Evolutionary conservation across 1,139 yeast species (phyloP).

Genomic region (Diutina neorugosa): DNA sequence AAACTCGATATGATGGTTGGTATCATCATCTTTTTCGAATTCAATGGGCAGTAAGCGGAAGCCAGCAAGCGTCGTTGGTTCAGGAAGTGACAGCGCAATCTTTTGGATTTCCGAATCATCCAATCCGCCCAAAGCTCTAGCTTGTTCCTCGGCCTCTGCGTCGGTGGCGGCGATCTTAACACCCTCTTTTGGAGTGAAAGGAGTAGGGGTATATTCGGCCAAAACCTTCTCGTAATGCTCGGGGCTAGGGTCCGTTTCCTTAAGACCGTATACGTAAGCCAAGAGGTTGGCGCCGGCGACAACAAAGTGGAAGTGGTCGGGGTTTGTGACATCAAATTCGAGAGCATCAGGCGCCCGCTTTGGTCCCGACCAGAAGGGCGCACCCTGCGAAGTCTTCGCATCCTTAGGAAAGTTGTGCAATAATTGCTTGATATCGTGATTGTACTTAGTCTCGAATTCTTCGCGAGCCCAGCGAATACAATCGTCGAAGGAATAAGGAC

Average conservation of each 20-base stretch:
- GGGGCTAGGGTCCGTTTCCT: constrained; percentile 32
- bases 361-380: constrained; percentile 96
- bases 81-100: constrained; percentile 71
- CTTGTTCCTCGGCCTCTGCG: constrained; percentile 75
- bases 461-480: constrained; percentile 92
- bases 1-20: constrained; percentile 92
- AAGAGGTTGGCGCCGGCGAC: constrained; percentile 85
- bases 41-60: constrained; percentile 79
- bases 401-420: constrained; percentile 90
- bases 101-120: constrained; percentile 46
- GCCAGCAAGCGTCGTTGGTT: constrained; percentile 82
- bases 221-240: constrained; percentile 40
- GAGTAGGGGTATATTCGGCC: constrained; percentile 26
- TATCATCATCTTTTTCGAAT: constrained; percentile 94
- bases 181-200: constrained; percentile 63
- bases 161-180: constrained; percentile 81
- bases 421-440: constrained; percentile 78
- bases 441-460: constrained; percentile 76
- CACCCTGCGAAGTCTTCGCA: constrained; percentile 82
- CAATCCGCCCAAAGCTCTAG: constrained; percentile 32
- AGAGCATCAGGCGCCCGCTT: constrained; percentile 91
- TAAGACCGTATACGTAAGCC: constrained; percentile 82
- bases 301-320: constrained; percentile 71
- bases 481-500: constrained; percentile 86
- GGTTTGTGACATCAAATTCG: constrained; percentile 59